Evolutionary conservation across 768 basidiomycete species (phyloP).

Genomic region (Auricularia sp.): DNA sequence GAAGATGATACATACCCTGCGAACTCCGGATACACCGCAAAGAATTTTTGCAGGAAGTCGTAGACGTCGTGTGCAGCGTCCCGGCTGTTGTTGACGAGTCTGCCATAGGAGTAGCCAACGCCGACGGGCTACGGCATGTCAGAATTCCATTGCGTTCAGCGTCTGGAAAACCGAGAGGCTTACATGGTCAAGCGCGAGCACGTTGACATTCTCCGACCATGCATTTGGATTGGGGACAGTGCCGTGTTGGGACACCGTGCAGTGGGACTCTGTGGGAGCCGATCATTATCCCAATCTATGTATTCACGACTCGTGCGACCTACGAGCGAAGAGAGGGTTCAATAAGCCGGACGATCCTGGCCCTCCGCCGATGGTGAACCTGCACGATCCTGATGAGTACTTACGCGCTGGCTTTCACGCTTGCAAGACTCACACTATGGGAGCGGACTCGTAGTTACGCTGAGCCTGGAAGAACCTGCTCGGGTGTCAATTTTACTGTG

Average conservation of each 20-base stretch:
- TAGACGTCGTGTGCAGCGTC: constrained; percentile 25
- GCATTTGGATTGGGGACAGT: constrained; percentile 18
- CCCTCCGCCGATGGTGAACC: constrained; percentile 29
- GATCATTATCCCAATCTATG: too few relatives aligned
- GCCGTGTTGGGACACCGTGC: constrained; percentile 16
- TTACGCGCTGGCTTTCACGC: not conserved
- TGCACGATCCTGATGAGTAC: not conserved
- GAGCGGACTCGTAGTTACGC: constrained; percentile 18
- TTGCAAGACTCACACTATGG: constrained; percentile 18
- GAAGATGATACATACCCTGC: too few relatives aligned
- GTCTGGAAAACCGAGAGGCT: not conserved
- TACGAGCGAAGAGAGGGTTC: constrained; percentile 15
- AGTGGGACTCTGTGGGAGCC: constrained; percentile 17
- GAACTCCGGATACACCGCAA: constrained; percentile 17
- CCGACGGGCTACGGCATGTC: constrained; percentile 20
- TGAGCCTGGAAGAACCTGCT: constrained; percentile 26
- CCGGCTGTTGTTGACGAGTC: constrained; percentile 23
- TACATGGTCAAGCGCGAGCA: constrained; percentile 11
- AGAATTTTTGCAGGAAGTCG: constrained; percentile 29
- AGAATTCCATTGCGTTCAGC: not conserved
- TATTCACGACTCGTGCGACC: not conserved
- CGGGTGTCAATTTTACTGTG: not conserved
- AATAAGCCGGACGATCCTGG: constrained; percentile 24
- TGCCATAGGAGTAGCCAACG: constrained; percentile 27
- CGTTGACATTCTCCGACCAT: constrained; percentile 4